phyloP scores from a whole-genome alignment of 2,329 filamentous ascomycete genomes.

The Botrytis deweyae region DNA sequence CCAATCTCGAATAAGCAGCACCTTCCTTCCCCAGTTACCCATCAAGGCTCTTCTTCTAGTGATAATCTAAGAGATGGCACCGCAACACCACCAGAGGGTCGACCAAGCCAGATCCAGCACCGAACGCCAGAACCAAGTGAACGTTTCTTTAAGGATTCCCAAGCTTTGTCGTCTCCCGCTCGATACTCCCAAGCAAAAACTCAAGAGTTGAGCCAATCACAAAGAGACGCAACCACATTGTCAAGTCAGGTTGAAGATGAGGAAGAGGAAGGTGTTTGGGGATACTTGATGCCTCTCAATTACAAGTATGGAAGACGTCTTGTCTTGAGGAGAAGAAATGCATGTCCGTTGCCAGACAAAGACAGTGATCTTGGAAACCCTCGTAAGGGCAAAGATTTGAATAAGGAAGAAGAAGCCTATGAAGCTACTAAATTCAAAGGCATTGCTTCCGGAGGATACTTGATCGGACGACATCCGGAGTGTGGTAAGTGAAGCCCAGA shows the following conservation, averaged over 20 bases:
- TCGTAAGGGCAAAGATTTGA: slow-evolving; percentile 48
- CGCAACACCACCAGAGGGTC: slow-evolving; percentile 64
- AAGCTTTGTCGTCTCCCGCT: slow-evolving; percentile 44
- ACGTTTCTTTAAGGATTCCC: slow-evolving; percentile 17
- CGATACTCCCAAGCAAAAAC: slow-evolving; percentile 42
- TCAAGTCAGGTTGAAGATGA: slow-evolving; percentile 85
- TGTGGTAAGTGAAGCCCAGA: slow-evolving; percentile 60
- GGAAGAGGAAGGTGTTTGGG: slow-evolving; percentile 77
- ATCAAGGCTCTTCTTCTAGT: slow-evolving; percentile 63
- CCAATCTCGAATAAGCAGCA: slow-evolving; percentile 64
- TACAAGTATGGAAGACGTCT: slow-evolving; percentile 65
- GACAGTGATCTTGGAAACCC: slow-evolving; percentile 44
- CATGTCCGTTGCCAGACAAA: slow-evolving; percentile 61
- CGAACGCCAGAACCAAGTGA: slow-evolving; percentile 42
- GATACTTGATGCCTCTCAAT: slow-evolving; percentile 84
- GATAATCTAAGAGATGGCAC: slow-evolving; percentile 65
- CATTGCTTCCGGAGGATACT: slow-evolving; percentile 74
- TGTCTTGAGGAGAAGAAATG: slow-evolving; percentile 71
- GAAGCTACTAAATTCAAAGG: slow-evolving; percentile 61
- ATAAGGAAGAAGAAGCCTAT: slow-evolving; percentile 59
- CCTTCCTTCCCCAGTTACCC: slow-evolving; percentile 78
- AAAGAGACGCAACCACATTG: slow-evolving; percentile 65
- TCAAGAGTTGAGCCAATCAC: slow-evolving; percentile 53
- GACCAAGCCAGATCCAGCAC: slow-evolving; percentile 52
- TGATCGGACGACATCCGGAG: slow-evolving; percentile 90